Evolutionary conservation across 2,329 filamentous ascomycete genomes (phyloP), one percentile per base, ranked within the genome.

Genomic region (Penicillium sp.): DNA sequence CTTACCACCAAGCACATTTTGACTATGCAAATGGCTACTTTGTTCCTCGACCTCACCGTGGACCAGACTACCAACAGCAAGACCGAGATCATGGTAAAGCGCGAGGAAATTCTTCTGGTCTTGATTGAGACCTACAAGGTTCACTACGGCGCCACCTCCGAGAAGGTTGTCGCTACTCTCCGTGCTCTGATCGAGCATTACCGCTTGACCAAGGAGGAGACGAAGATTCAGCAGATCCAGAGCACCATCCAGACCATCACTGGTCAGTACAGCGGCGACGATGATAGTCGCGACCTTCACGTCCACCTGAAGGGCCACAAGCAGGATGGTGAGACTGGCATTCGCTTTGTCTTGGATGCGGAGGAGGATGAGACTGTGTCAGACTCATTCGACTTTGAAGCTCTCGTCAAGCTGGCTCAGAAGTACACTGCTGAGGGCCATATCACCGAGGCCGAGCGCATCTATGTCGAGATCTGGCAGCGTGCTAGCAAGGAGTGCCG

Each of bases 391-490:
- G 61, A 66, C 18, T 64, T 72, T 24, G 61, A 68, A n/a, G 56
- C 62, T 2, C 63, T 71, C 8, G 58, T 76, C 27, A 62, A 60
- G 18, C 62, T 64, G 28, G 75, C 73, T 1, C 66, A 75, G 45
- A 64, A 63, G 6, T 69, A 73, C 48, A 50, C 64, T 12, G 60
- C 68, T 0, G 60, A 66, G 31, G 63, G 67, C 23, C 55, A 62
- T 48, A 53, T 59, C 51, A 65, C 59, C 50, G 68, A 56, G n/a
- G 75, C 75, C 0, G 76, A 79, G 56, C 66, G 69, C 33, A 66
- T 67, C 2, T 80, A 78, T 42, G 69, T 79, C 13, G 73, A 78
- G 50, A 68, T 77, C 4, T 80, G 78, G 78, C 72, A 76, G 59
- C 72, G 72, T n/a, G 65, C 75, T 1, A 77, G 73, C n/a, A 68